Base-by-base conservation (phyloP, 305 asterid genomes). In the Lippia alba region DNA sequence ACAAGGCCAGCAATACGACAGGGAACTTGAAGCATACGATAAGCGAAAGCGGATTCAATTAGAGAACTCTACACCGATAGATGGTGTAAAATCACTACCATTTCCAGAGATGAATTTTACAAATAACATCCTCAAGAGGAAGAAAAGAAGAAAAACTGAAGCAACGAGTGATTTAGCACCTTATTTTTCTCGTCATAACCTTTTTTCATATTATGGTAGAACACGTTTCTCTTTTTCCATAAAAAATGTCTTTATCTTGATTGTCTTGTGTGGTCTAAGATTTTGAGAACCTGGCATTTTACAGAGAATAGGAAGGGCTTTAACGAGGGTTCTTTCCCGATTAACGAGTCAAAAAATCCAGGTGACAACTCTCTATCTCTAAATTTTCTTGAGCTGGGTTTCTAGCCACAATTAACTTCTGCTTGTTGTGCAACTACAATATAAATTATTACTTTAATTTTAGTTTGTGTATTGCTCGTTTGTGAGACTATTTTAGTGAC, bases 191-290 rank as follows among this genome's bases (percentile, higher is more conserved):
- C 76, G 45, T 53, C 97, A 90, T 79, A 91, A 81, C 75, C 81
- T 94, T 61, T 89, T 94, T 60, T 84, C 97, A 18, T 91, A 83
- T 74, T 84, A 83, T 75, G 97, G 99, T 94, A 83, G 55, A 54
- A 36, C 67, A 33, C 39, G 15, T 7, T 70, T 65, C 55, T 75
- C 49, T 56, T 9, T 58, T 59, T 40, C 45, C 48, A 18, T 72
- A 10, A 49, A 58, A 61, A 19, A 39, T 39, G n/a, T 7, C 11
- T 54, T 45, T 64, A 30, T 56, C 32, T 34, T 39, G 56, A 61
- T 70, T 79, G 33, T 63, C 51, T 69, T 69, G 16, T 73, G 50
- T 72, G 34, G 44, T 44, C 70, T 72, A 71, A 62, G 73, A 74
- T 36, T 67, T 72, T 65, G 71, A 68, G 74, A 34, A 16, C 9